Conservation (phyloP, 192 early-diverging fungal species). For the Linnemannia hyalina region DNA sequence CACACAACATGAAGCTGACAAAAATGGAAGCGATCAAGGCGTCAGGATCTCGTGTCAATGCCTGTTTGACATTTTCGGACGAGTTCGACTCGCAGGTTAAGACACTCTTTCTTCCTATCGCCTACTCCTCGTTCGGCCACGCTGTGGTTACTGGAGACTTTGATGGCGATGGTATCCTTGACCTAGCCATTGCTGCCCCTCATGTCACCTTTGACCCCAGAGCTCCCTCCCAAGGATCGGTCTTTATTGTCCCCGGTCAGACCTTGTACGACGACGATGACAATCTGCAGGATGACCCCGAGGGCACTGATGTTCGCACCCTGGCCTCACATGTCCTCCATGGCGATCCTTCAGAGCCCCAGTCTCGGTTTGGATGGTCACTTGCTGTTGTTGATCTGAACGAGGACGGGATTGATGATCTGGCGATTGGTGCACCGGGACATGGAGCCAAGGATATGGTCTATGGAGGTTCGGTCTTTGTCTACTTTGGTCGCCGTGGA, state of each 20-base stretch:
- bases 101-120: constrained; percentile 59
- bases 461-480: constrained; percentile 70
- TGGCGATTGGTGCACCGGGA: constrained; percentile 78
- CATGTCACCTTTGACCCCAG: constrained; percentile 55
- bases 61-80: constrained; percentile 35
- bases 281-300: constrained; percentile 21
- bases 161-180: constrained; percentile 67
- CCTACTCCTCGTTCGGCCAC: constrained; percentile 78
- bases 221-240: constrained; percentile 64
- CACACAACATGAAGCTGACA: background rate
- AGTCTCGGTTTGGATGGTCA: constrained; percentile 80
- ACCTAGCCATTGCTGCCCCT: constrained; percentile 77
- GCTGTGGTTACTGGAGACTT: constrained; percentile 78
- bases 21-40: background rate
- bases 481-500: constrained; percentile 73
- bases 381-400: constrained; percentile 87
- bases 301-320: constrained; percentile 59
- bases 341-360: constrained; percentile 29
- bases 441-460: constrained; percentile 46
- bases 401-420: constrained; percentile 88
- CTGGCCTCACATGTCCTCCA: constrained; percentile 41
- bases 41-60: background rate
- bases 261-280: constrained; percentile 5
- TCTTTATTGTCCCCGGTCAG: constrained; percentile 64
- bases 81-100: constrained; percentile 17